phyloP scores from a whole-genome alignment of 208 protist genomes.

The Trypanosoma platydactyli region DNA sequence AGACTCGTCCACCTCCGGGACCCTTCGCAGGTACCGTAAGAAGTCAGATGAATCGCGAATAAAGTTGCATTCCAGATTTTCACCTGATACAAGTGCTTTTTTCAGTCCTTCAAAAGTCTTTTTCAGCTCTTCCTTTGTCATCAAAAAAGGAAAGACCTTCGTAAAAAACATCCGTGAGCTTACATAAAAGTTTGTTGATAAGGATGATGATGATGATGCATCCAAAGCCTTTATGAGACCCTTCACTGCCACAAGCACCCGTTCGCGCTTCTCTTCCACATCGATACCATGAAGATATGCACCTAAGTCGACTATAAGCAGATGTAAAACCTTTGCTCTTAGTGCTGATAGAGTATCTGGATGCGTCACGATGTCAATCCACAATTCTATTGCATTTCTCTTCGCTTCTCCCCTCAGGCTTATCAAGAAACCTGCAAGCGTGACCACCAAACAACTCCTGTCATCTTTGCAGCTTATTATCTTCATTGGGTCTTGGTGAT shows the following conservation, averaged over 20 bases:
- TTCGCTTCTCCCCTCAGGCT: conserved; percentile 4
- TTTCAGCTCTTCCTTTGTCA: conserved; percentile 15
- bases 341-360: conserved; percentile 1
- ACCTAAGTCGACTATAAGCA: conserved; percentile 17
- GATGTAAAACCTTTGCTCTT: background rate
- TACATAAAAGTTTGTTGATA: background rate
- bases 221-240: conserved; percentile 14
- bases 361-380: conserved; percentile 24
- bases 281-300: background rate
- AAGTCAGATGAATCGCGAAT: conserved; percentile 20
- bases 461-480: background rate
- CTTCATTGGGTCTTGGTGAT: background rate
- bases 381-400: conserved; percentile 19
- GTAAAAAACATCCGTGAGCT: conserved; percentile 14
- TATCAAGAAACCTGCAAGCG: conserved; percentile 1
- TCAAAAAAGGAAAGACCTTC: conserved; percentile 10
- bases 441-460: background rate
- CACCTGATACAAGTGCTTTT: background rate
- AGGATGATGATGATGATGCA: background rate
- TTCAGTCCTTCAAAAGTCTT: conserved; percentile 15
- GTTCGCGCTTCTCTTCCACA: background rate
- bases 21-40: conserved; percentile 14
- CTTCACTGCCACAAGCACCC: background rate
- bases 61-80: conserved; percentile 3
- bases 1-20: background rate